Evolutionary conservation across 2,329 filamentous ascomycete genomes (phyloP).

Genomic region (Aschersonia sp.): DNA sequence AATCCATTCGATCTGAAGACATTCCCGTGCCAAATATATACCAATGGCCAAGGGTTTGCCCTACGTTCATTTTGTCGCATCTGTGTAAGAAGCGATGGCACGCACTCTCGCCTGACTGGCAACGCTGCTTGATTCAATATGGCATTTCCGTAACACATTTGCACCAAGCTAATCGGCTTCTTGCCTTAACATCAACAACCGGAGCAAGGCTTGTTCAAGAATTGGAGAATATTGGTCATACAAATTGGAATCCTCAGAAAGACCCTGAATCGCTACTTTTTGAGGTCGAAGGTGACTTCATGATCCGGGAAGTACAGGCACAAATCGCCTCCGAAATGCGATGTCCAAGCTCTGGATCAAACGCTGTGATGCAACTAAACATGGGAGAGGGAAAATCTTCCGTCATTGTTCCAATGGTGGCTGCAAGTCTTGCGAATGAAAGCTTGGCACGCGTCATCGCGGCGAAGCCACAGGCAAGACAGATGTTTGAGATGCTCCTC

Average conservation of each 20-base stretch:
- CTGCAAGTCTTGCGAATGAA: conserved; percentile 34
- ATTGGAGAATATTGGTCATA: conserved; percentile 34
- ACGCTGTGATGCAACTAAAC: conserved; percentile 49
- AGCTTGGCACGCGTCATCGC: conserved; percentile 43
- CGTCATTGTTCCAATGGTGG: conserved; percentile 53
- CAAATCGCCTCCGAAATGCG: conserved; percentile 44
- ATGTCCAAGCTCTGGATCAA: conserved; percentile 19
- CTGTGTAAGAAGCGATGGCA: conserved; percentile 10
- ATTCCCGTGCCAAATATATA: conserved; percentile 1
- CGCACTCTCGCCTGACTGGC: conserved; percentile 18
- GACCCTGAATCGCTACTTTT: conserved; percentile 48
- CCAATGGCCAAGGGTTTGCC: conserved; percentile 4
- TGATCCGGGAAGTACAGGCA: conserved; percentile 45
- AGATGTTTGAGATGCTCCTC: conserved; percentile 23
- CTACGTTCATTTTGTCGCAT: conserved; percentile 18
- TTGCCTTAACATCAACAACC: conserved; percentile 9
- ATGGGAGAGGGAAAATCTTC: conserved; percentile 63
- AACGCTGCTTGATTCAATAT: conserved; percentile 20
- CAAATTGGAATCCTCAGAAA: conserved; percentile 35
- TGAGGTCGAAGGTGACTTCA: conserved; percentile 47
- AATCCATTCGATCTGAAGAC: neutral
- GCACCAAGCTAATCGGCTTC: conserved; percentile 27
- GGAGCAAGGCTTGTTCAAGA: conserved; percentile 23
- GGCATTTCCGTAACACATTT: conserved; percentile 22
- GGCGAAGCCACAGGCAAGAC: conserved; percentile 42